These are phyloP conservation scores for Fagus crenata DNA, from an alignment of 306 rosid genomes.

Conservation along the genomic window DNA sequence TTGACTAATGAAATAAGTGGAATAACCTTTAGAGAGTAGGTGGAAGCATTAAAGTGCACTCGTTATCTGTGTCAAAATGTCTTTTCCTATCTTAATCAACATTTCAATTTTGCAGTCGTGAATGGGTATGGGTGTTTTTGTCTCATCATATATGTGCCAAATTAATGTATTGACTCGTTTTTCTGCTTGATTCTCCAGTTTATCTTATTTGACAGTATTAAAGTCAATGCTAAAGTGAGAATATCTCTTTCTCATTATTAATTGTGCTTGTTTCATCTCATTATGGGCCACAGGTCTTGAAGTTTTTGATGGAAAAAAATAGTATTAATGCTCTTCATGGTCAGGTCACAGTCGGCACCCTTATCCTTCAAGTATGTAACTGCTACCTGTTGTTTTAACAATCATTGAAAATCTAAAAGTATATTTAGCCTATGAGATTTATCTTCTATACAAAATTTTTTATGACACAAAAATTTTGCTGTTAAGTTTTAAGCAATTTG, in stretches of 20 bases:
- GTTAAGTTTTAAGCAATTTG: conserved; percentile 25
- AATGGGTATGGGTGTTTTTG: neutral
- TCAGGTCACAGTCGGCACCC: conserved; percentile 90
- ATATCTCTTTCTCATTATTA: neutral
- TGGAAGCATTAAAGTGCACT: no score
- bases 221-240: neutral
- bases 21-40: no score
- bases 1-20: no score
- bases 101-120: neutral
- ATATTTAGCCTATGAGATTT: neutral
- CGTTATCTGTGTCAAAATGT: neutral
- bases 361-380: conserved; percentile 73
- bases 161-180: neutral
- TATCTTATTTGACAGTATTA: conserved; percentile 10
- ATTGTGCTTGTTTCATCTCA: conserved; percentile 27
- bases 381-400: neutral
- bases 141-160: neutral
- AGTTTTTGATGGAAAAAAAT: conserved; percentile 89
- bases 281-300: conserved; percentile 65
- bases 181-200: conserved; percentile 13
- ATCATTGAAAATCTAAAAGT: neutral
- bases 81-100: neutral
- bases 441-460: conserved; percentile 15
- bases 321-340: conserved; percentile 82
- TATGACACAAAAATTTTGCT: conserved; percentile 6